Conservation (phyloP, 345 rosid species). For the Lepidium sativum region DNA sequence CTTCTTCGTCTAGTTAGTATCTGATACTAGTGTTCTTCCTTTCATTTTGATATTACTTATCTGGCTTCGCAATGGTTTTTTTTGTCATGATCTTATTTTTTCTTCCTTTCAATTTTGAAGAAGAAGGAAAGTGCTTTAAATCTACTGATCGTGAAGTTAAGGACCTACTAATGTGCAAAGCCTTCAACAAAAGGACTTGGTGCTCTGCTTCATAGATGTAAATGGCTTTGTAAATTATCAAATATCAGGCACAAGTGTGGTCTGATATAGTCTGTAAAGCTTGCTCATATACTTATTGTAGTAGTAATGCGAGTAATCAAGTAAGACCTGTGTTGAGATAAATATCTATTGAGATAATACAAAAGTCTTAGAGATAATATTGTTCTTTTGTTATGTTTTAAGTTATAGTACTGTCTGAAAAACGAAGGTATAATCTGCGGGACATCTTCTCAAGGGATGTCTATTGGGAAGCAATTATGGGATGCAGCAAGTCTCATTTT, state of each 20-base stretch:
- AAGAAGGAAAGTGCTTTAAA: constrained; percentile 54
- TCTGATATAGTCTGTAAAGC: constrained; percentile 64
- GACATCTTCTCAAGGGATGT: no score
- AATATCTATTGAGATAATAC: neutral
- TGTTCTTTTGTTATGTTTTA: no score
- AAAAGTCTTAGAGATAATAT: neutral
- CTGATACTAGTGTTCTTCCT: neutral
- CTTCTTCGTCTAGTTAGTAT: neutral
- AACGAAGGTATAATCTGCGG: no score
- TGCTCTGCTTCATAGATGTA: constrained; percentile 64
- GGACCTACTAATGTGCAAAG: constrained; percentile 62
- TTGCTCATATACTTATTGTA: constrained; percentile 70
- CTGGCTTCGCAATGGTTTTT: neutral
- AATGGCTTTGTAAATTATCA: constrained; percentile 47
- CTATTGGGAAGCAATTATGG: no score
- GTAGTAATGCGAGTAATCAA: constrained; percentile 50
- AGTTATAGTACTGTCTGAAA: no score
- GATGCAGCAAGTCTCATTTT: no score
- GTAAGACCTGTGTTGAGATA: constrained; percentile 21
- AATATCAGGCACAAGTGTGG: constrained; percentile 34
- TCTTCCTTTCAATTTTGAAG: constrained; percentile 36
- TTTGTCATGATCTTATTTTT: neutral
- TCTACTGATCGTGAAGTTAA: constrained; percentile 42
- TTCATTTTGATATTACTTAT: neutral
- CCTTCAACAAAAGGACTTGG: constrained; percentile 58